Evolutionary conservation across 257 asterid species (phyloP).

Genomic region (Capsicum rhomboideum): DNA sequence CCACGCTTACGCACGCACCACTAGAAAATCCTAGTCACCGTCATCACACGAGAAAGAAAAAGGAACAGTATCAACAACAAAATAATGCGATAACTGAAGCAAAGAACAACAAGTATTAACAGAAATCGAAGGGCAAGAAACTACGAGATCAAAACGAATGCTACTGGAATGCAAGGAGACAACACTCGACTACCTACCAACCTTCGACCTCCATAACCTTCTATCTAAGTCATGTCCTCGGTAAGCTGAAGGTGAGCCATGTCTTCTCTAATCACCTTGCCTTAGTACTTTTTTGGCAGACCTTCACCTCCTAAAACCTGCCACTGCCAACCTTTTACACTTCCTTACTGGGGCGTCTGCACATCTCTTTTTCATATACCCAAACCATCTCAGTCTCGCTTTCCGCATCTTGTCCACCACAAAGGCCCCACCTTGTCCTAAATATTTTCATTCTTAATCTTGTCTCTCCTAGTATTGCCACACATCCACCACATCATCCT

Average conservation of each 20-base stretch:
- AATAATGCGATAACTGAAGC: background rate
- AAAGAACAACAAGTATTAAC: background rate
- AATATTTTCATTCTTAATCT: background rate
- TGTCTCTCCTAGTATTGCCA: background rate
- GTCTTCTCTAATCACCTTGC: background rate
- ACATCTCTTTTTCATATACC: background rate
- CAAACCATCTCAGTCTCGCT: background rate
- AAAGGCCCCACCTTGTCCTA: background rate
- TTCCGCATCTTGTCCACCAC: background rate
- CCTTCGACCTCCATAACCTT: background rate
- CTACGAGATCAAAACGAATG: background rate
- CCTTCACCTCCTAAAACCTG: background rate
- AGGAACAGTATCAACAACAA: background rate
- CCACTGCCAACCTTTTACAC: background rate
- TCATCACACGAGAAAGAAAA: no score
- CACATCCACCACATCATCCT: background rate
- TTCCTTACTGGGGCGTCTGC: background rate
- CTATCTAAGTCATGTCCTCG: background rate
- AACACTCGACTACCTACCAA: background rate
- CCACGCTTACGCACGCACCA: no score
- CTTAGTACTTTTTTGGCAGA: background rate
- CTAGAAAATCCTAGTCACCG: no score
- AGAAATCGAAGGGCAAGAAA: background rate
- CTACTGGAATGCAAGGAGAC: background rate
- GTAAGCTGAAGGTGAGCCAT: background rate